Conservation (phyloP, 352 stramenopile genomes). For the Phytopythium sindhum region DNA sequence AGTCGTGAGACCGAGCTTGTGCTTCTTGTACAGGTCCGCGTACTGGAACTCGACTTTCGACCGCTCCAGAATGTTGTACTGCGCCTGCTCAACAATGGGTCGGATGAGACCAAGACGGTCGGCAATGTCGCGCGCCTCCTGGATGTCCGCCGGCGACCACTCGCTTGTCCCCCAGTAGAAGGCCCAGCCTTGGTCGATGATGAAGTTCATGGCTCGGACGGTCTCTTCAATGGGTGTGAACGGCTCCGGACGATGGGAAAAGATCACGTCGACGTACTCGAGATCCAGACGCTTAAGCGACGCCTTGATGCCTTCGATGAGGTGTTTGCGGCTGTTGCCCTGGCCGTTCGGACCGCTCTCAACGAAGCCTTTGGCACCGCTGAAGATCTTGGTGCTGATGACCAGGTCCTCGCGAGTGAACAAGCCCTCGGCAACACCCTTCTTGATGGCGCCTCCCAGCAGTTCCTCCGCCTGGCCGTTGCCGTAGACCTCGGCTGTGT, state of each 20-base stretch:
- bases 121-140: conserved; percentile 33
- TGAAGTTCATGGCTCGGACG: no score
- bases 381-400: conserved; percentile 41
- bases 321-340: conserved; percentile 22
- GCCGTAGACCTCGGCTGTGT: conserved; percentile 31
- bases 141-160: conserved; percentile 41
- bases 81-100: conserved; percentile 32
- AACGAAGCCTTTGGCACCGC: conserved; percentile 11
- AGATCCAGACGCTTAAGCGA: conserved; percentile 26
- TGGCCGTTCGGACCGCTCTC: conserved; percentile 9
- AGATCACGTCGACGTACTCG: conserved; percentile 34
- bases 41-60: conserved; percentile 18
- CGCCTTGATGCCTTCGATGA: conserved; percentile 19
- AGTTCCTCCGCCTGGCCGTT: conserved; percentile 9
- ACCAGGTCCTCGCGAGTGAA: conserved; percentile 27
- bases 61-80: conserved; percentile 34
- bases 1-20: no score
- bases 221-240: no score
- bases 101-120: conserved; percentile 26
- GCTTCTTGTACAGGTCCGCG: conserved; percentile 20
- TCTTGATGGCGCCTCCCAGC: conserved; percentile 20
- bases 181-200: no score
- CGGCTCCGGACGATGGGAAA: conserved; percentile 36
- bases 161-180: no score
- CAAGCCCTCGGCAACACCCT: conserved; percentile 11